phyloP scores from a whole-genome alignment of 306 rosid genomes.

The Pterocarpus macrocarpus region DNA sequence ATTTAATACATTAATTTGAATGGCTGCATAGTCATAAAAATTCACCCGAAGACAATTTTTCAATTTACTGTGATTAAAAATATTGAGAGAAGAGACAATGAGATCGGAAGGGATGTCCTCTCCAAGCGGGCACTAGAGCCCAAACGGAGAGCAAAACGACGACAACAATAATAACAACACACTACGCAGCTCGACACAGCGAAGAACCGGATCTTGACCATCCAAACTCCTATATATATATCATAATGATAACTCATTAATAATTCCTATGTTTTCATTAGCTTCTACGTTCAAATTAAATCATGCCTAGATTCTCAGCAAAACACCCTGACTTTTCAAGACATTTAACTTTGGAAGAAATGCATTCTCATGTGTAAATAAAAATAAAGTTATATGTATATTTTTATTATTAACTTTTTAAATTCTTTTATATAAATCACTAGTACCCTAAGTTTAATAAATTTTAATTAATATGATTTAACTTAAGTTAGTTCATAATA shows the following conservation, averaged over 20 bases:
- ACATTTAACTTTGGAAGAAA: too few relatives aligned
- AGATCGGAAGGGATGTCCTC: neutral
- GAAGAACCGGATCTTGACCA: constrained; percentile 39
- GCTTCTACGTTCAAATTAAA: constrained; percentile 15
- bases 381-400: too few relatives aligned
- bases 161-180: neutral
- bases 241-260: neutral
- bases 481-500: too few relatives aligned
- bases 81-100: neutral
- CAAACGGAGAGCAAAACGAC: constrained; percentile 38
- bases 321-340: too few relatives aligned
- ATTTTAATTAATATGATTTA: too few relatives aligned
- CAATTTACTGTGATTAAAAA: neutral
- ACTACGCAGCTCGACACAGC: constrained; percentile 6
- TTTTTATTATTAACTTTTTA: too few relatives aligned
- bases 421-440: too few relatives aligned
- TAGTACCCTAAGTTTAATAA: too few relatives aligned
- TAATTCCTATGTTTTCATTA: neutral
- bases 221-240: neutral
- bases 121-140: constrained; percentile 1
- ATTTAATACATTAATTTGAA: too few relatives aligned
- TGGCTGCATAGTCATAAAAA: too few relatives aligned
- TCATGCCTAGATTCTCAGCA: constrained; percentile 5
- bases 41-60: neutral
- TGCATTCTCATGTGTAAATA: too few relatives aligned